These are phyloP conservation scores for Stemphylium lycopersici DNA, from an alignment of 2,329 filamentous ascomycete genomes.

Conservation along the genomic window DNA sequence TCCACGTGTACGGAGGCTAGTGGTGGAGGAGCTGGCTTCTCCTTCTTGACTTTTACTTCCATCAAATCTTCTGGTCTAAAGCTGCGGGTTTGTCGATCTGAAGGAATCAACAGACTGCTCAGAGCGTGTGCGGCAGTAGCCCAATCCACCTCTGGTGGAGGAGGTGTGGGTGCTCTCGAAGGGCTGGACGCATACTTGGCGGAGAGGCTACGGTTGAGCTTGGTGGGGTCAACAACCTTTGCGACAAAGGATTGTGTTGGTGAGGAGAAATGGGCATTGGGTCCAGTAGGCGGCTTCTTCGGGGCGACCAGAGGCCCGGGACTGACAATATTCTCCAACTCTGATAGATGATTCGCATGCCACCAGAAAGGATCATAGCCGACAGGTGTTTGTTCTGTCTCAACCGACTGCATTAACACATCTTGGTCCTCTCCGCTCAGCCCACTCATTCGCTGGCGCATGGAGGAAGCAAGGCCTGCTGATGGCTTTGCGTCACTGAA, in stretches of 20 bases:
- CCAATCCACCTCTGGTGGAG: conserved; percentile 85
- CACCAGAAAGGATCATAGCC: conserved; percentile 55
- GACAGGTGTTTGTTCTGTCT: conserved; percentile 25
- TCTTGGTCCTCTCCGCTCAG: conserved; percentile 43
- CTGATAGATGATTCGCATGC: conserved; percentile 42
- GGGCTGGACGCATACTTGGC: conserved; percentile 48
- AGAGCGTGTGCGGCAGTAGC: conserved; percentile 81
- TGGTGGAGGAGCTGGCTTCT: conserved; percentile 52
- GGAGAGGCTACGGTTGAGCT: conserved; percentile 68
- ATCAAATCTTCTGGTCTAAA: conserved; percentile 77
- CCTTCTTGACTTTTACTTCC: conserved; percentile 63
- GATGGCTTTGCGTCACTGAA: conserved; percentile 36
- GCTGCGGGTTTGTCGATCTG: conserved; percentile 75
- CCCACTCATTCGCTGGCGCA: conserved; percentile 59
- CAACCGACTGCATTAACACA: conserved; percentile 23
- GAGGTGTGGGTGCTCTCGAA: conserved; percentile 63
- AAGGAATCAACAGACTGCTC: conserved; percentile 80
- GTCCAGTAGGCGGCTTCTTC: conserved; percentile 67
- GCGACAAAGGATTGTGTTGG: conserved; percentile 87
- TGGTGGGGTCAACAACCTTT: conserved; percentile 73
- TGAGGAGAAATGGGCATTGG: conserved; percentile 77
- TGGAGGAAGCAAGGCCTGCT: conserved; percentile 63
- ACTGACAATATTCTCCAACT: conserved; percentile 43
- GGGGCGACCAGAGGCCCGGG: conserved; percentile 46
- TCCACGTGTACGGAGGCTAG: conserved; percentile 50